Base-by-base conservation (phyloP, 2,329 filamentous ascomycete genomes). In the Monosporascus sp. region DNA sequence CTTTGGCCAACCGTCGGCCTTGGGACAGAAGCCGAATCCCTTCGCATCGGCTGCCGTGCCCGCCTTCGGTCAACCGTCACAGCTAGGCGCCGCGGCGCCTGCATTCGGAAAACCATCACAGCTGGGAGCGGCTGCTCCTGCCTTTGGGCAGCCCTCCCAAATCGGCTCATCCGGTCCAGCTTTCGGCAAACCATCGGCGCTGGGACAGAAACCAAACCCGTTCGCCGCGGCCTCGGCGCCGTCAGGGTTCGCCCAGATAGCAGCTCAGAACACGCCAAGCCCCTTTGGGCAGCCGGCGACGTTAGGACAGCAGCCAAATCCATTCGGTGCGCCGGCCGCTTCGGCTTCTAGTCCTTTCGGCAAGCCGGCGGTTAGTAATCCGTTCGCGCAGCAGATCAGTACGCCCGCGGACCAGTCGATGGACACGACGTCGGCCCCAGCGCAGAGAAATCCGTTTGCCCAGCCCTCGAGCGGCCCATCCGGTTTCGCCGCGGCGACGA, bases 31-130 rank as follows among this genome's bases (percentile, higher is more conserved):
- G 27, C 56, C 63, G 2, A 64, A 64, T 27, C 60, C 59, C 3
- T 59, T 63, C n/a, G 51, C 52, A 5, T 46, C 57, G 11, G 40
- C 44, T 19, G 20, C 34, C n/a, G n/a, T 37, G 8, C 20, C 44
- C 20, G 57, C 57, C 14, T 68, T 68, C 48, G 65, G 64, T 3
- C 62, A 68, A 34, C 55, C 62, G 1, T 59, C 59, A 41, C 52
- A 55, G n/a, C 44, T 60, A 27, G 58, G 59, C 38, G 24, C 37
- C 3, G 45, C 52, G 9, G 49, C 49, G 1, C 56, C 65, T 2
- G 63, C 68, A 0, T 76, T 77, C 54, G 74, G 75, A 1, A 75
- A 78, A 52, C 69, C 76, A 26, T 63, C 70, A 5, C 56, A 65
- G 0, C 58, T 73, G 34, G 71, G 70, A 5, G 55, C 56, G 3